Evolutionary conservation across 768 basidiomycete species (phyloP), one percentile per base, ranked within the genome.

Genomic region (Rhodotorula graminis): DNA sequence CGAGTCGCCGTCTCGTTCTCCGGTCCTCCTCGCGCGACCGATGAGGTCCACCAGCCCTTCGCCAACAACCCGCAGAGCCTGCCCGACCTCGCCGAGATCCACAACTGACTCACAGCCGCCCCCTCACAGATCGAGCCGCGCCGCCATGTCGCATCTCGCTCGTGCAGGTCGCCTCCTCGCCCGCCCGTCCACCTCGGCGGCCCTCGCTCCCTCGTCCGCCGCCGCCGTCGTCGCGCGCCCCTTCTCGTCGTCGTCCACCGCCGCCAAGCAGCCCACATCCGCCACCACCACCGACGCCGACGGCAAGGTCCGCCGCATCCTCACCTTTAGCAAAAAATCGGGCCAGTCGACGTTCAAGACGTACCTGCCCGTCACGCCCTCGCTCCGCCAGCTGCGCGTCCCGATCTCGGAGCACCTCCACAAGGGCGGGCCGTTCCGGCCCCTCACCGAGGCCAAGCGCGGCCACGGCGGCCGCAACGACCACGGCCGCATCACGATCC

Each of bases 321-420:
- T 76, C 42, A 67, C 69, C 19, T 70, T 73, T 12, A 25, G n/a
- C 19, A 68, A 72, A 33, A 70, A 71, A 64, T 70, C 71, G 40
- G 75, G 75, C 46, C 53, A 23, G 21, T 70, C 76, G n/a, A 49
- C 88, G 66, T 92, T 88, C 85, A 93, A 93, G 82, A 92, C 88
- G 31, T 94, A 91, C 83, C 92, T 93, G 79, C 92, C 93, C 77
- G 84, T 92, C 67, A 87, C 91, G 0, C 92, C 92, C 2, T 87
- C 89, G 75, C 85, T 93, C 49, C 92, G 95, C 52, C 93, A 96
- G 80, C 86, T 94, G 57, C 86, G 87, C 46, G 87, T 89, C n/a
- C 90, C 92, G 6, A 82, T 92, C 63, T 89, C 90, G 75, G 85
- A 85, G 9, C 93, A 98, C 77, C 79, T 98, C 31, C 94, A 89